These are phyloP conservation scores for Talinum fruticosum DNA, from an alignment of 148 eudicot species.

Conservation along the genomic window DNA sequence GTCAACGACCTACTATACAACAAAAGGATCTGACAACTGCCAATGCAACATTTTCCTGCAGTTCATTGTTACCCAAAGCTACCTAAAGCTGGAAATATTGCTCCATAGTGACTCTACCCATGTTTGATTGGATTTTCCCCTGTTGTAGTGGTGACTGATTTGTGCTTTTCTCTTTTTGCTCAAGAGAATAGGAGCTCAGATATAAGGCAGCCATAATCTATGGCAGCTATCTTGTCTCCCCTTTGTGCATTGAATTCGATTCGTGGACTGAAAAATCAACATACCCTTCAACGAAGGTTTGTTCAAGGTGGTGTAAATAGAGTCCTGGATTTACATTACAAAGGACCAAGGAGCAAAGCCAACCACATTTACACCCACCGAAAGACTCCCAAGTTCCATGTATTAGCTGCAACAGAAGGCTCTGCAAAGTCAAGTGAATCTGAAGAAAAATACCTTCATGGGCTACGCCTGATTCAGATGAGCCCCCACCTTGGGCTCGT, in stretches of 20 bases:
- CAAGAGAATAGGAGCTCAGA: not conserved
- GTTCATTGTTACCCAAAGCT: too few relatives aligned
- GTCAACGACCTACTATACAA: too few relatives aligned
- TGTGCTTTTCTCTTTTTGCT: conserved; percentile 1
- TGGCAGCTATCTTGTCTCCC: conserved; percentile 28
- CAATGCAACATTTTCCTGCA: too few relatives aligned
- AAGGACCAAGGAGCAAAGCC: not conserved
- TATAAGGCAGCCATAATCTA: conserved; percentile 17
- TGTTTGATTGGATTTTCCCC: not conserved
- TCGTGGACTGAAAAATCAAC: conserved; percentile 14
- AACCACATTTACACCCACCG: not conserved
- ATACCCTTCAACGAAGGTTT: conserved; percentile 12
- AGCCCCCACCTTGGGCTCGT: conserved; percentile 97
- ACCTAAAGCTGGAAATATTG: too few relatives aligned
- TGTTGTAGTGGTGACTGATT: not conserved
- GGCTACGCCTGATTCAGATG: conserved; percentile 85
- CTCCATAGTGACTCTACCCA: too few relatives aligned
- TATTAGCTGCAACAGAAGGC: conserved; percentile 43
- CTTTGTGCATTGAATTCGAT: conserved; percentile 19
- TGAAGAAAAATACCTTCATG: conserved; percentile 66
- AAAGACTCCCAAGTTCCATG: conserved; percentile 24
- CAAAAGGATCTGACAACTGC: too few relatives aligned
- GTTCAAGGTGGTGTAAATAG: conserved; percentile 16
- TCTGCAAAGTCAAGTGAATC: conserved; percentile 46
- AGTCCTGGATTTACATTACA: not conserved